A percentile compares a stretch with the other conserved stretches of the same genome.
These are phyloP conservation scores for Stagonosporopsis tanaceti DNA, from an alignment of 2,329 filamentous ascomycete species.

Conservation along the genomic window DNA sequence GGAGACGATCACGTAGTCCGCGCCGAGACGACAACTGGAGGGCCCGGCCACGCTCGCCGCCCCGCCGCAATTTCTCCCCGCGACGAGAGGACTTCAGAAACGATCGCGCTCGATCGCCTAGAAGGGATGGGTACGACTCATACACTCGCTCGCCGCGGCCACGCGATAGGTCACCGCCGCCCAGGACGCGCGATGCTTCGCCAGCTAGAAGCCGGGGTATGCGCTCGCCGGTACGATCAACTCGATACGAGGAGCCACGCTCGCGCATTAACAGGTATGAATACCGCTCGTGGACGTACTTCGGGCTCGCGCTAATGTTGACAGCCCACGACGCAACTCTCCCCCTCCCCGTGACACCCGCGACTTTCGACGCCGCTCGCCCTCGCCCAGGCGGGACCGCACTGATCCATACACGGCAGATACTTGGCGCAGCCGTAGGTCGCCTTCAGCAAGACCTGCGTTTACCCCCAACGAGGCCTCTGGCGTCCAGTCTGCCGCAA, in stretches of 20 bases:
- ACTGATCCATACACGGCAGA: slow-evolving; percentile 58
- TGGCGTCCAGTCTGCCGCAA: slow-evolving; percentile 62
- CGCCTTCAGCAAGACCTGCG: slow-evolving; percentile 56
- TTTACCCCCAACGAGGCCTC: slow-evolving; percentile 59
- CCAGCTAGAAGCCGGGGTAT: slow-evolving; percentile 56
- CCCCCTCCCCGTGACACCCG: slow-evolving; percentile 55
- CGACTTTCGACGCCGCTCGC: slow-evolving; percentile 62
- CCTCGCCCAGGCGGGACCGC: slow-evolving; percentile 60
- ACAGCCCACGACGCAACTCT: slow-evolving; percentile 50
- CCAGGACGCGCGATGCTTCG: slow-evolving; percentile 56
- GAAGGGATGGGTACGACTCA: slow-evolving; percentile 50
- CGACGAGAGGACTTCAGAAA: slow-evolving; percentile 49
- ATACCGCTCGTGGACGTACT: background rate
- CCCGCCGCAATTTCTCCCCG: slow-evolving; percentile 52
- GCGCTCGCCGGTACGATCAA: slow-evolving; percentile 52
- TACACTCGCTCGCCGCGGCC: slow-evolving; percentile 53
- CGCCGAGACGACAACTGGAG: slow-evolving; percentile 54
- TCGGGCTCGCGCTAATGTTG: slow-evolving; percentile 12
- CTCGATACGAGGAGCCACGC: slow-evolving; percentile 57
- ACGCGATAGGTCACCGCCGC: slow-evolving; percentile 54
- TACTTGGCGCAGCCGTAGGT: slow-evolving; percentile 61
- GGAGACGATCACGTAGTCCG: slow-evolving; percentile 52
- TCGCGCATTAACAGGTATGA: slow-evolving; percentile 49
- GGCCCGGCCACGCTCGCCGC: slow-evolving; percentile 58
- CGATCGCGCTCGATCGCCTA: slow-evolving; percentile 52